Evolutionary conservation across 176 grass and related monocot species (phyloP), one percentile per base, ranked within the genome.

Genomic region (Themeda triandra): DNA sequence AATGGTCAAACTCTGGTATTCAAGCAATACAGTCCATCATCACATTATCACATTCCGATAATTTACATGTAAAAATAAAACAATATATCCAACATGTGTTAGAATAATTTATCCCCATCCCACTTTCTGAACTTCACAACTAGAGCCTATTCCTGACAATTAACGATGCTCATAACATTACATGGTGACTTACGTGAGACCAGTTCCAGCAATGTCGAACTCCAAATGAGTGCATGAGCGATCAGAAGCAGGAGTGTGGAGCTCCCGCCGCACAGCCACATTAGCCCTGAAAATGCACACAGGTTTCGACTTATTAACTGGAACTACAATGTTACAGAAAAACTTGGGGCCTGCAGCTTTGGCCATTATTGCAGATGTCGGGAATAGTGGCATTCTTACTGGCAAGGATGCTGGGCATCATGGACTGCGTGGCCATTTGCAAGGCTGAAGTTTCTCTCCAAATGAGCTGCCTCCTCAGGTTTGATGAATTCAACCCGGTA

Each of bases 171-270:
- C 24, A 69, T 62, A 62, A 69, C 11, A 65, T 71, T 73, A 53
- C 2, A 54, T 71, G 25, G 80, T 60, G 35, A 83, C 92, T 98
- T 93, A 98, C 95, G 2, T 85, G 62, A 98, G 91, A 88, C 88
- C 82, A 27, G 92, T 88, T 67, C 91, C 87, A 80, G 92, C 84
- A 88, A 98, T 88, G 84, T 98, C 95, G 35, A 98, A 95, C 86
- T 98, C 95, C 85, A 98, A 82, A 87, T 95, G 95, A 79, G 87
- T 95, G 79, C 95, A 98, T 30, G 95, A 98, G 49, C 95, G 92
- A 69, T 95, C 91, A 71, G 95, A 98, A 87, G 92, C 82, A 83
- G 89, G 82, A 28, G 90, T 95, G 72, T 98, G 95, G 81, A 98
- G 95, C 77, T 98, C 95, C 82, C 67, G 85, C 25, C 71, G 80